Evolutionary conservation across 2,329 filamentous ascomycete genomes (phyloP).

Genomic region (Mycogone perniciosa): DNA sequence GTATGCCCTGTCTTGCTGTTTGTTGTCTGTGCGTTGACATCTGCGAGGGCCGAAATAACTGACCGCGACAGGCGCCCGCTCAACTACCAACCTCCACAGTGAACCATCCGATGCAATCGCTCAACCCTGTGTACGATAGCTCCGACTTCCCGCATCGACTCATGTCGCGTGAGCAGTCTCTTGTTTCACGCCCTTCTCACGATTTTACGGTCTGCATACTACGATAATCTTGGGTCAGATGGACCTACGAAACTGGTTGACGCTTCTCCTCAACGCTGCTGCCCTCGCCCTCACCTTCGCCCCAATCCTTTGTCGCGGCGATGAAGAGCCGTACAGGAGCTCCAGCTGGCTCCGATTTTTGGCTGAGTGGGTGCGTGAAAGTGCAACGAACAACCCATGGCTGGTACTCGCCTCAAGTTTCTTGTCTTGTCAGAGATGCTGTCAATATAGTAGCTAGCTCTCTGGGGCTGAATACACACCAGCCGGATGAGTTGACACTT

Average conservation of each 20-base stretch:
- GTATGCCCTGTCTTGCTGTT: constrained; percentile 46
- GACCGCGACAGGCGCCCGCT: constrained; percentile 41
- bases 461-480: constrained; percentile 4
- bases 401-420: constrained; percentile 2
- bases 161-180: constrained; percentile 14
- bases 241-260: constrained; percentile 4
- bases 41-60: neutral
- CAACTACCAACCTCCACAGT: constrained; percentile 71
- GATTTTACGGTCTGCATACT: constrained; percentile 19
- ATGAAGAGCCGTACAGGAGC: neutral
- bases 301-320: neutral
- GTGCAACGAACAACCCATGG: neutral
- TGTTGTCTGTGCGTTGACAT: neutral
- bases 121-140: constrained; percentile 19
- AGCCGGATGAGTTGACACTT: constrained; percentile 6
- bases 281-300: neutral
- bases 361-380: neutral
- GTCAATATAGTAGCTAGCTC: neutral
- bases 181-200: constrained; percentile 17
- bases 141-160: constrained; percentile 12
- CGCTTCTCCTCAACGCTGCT: neutral
- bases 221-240: constrained; percentile 14
- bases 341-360: neutral
- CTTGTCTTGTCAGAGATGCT: neutral
- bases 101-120: constrained; percentile 13